These are phyloP conservation scores for Cylindrotheca fusiformis DNA, from an alignment of 108 stramenopile species.

Conservation along the genomic window DNA sequence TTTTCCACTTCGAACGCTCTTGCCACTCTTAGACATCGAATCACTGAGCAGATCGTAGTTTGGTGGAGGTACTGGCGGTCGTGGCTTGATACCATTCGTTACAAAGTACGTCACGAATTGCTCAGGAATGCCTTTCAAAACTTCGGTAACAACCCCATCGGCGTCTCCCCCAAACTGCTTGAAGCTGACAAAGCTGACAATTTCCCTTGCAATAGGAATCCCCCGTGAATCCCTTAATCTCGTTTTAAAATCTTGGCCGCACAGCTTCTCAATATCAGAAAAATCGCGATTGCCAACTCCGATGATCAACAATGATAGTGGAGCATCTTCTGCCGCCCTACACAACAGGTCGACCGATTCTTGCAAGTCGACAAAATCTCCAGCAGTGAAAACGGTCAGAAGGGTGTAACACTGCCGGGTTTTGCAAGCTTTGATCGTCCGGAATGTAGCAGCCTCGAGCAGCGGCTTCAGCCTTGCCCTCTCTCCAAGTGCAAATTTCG, in stretches of 20 bases:
- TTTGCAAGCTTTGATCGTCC: constrained; percentile 34
- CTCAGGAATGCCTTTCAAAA: constrained; percentile 55
- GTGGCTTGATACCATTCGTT: constrained; percentile 40
- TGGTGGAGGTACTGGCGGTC: constrained; percentile 28
- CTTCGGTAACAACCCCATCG: constrained; percentile 34
- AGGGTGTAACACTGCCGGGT: constrained; percentile 46
- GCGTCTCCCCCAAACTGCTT: constrained; percentile 48
- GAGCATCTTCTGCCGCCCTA: constrained; percentile 54
- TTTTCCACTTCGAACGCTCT: not conserved
- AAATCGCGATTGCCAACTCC: constrained; percentile 82
- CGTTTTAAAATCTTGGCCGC: constrained; percentile 23
- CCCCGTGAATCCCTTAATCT: constrained; percentile 33
- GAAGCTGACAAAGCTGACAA: constrained; percentile 78
- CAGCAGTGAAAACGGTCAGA: constrained; percentile 86
- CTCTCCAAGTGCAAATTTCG: constrained; percentile 58
- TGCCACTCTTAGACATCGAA: not conserved
- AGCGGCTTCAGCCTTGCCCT: constrained; percentile 59
- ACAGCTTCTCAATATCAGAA: constrained; percentile 43
- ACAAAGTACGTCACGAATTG: constrained; percentile 60
- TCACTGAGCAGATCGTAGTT: constrained; percentile 16
- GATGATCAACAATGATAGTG: constrained; percentile 76
- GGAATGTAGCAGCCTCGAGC: constrained; percentile 51
- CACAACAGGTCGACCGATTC: constrained; percentile 54
- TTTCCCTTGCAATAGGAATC: constrained; percentile 59
- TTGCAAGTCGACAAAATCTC: constrained; percentile 72